These are phyloP conservation scores for Venturia pyrina DNA, from an alignment of 2,329 filamentous ascomycete species.

Conservation along the genomic window DNA sequence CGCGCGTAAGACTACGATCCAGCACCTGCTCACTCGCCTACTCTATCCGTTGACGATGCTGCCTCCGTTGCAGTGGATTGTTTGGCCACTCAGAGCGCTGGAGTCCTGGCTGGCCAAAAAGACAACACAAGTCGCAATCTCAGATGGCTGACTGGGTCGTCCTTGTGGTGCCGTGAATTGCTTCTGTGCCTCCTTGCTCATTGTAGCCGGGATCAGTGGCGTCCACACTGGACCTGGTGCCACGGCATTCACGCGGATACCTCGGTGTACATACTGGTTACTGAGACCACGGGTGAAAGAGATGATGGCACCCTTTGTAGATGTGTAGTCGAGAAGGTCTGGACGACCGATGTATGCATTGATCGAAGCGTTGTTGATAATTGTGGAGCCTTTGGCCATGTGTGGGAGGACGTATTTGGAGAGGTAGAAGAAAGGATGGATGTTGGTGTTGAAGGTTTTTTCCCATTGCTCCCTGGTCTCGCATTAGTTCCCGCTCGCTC, in stretches of 20 bases:
- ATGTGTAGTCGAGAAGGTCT: constrained; percentile 42
- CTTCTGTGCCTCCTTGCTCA: constrained; percentile 60
- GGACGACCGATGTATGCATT: constrained; percentile 71
- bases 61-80: constrained; percentile 46
- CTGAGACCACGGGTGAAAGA: constrained; percentile 46
- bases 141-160: constrained; percentile 66
- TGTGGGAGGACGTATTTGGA: constrained; percentile 67
- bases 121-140: constrained; percentile 73
- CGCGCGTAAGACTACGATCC: too few relatives aligned
- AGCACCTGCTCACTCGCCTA: background rate
- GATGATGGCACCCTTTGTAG: constrained; percentile 51
- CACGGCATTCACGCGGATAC: constrained; percentile 42
- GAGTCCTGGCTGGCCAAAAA: constrained; percentile 70
- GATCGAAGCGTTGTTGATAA: constrained; percentile 80
- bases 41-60: constrained; percentile 40
- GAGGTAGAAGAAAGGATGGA: constrained; percentile 72
- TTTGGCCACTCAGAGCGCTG: constrained; percentile 64
- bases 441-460: constrained; percentile 72
- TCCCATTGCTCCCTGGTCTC: constrained; percentile 60
- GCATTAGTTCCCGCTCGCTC: background rate
- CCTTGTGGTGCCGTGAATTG: constrained; percentile 67
- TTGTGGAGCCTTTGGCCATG: constrained; percentile 62
- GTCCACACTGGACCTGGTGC: constrained; percentile 47
- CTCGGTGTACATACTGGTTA: constrained; percentile 44
- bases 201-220: constrained; percentile 66